Conservation (phyloP, 1,139 yeast genomes). For the Candida sp. region DNA sequence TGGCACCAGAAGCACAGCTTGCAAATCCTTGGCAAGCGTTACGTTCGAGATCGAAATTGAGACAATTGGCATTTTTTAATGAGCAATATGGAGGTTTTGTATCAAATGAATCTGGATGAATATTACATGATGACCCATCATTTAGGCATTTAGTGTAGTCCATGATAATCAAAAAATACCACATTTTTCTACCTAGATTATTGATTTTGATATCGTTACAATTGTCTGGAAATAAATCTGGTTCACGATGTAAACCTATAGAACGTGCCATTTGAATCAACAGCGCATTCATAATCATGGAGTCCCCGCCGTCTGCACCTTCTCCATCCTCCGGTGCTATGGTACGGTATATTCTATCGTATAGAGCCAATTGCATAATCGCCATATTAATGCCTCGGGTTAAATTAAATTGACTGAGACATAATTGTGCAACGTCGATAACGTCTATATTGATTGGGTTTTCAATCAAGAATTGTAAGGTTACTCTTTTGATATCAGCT, state of each 20-base stretch:
- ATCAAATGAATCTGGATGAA: slow-evolving; percentile 28
- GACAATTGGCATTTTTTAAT: slow-evolving; percentile 29
- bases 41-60: slow-evolving; percentile 23
- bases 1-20: no score
- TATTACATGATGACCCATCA: slow-evolving; percentile 36
- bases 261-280: slow-evolving; percentile 38
- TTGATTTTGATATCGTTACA: slow-evolving; percentile 20
- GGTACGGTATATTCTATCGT: slow-evolving; percentile 34
- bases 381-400: slow-evolving; percentile 37
- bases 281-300: slow-evolving; percentile 32
- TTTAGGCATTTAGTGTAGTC: slow-evolving; percentile 35
- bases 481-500: slow-evolving; percentile 18
- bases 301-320: slow-evolving; percentile 47
- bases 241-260: slow-evolving; percentile 46
- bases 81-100: slow-evolving; percentile 27
- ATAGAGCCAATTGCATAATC: slow-evolving; percentile 46
- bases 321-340: slow-evolving; percentile 52
- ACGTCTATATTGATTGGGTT: slow-evolving; percentile 30
- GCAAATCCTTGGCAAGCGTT: slow-evolving; percentile 11
- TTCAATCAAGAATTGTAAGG: slow-evolving; percentile 20
- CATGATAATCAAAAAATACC: slow-evolving; percentile 27
- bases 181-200: slow-evolving; percentile 31
- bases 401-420: slow-evolving; percentile 36
- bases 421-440: slow-evolving; percentile 32
- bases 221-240: slow-evolving; percentile 21